phyloP scores from a whole-genome alignment of 805 yeast genomes.

The Yarrowia porcina region DNA sequence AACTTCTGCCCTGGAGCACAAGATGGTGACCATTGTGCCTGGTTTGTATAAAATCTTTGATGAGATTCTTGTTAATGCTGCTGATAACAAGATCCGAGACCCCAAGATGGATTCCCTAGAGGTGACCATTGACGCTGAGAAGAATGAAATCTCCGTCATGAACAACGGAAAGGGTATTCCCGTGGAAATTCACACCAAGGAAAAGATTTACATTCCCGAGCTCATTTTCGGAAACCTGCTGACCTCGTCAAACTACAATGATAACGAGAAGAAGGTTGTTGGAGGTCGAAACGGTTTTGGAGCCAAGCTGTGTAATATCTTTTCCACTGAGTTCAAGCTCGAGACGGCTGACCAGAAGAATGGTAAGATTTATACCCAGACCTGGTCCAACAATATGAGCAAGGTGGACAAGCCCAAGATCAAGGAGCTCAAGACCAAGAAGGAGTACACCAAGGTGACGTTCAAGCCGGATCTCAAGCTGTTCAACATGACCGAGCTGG shows the following conservation, averaged over 20 bases:
- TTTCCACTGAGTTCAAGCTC: constrained; percentile 78
- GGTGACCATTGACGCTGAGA: constrained; percentile 75
- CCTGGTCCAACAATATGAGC: constrained; percentile 86
- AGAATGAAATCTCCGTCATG: constrained; percentile 70
- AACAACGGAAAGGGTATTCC: constrained; percentile 98
- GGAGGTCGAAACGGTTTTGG: constrained; percentile 99
- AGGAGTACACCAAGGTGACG: constrained; percentile 80
- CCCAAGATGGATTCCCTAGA: constrained; percentile 81
- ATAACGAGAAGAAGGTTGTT: constrained; percentile 88
- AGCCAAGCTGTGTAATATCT: constrained; percentile 94
- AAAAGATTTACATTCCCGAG: constrained; percentile 90
- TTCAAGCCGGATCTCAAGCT: constrained; percentile 83
- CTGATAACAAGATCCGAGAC: constrained; percentile 96
- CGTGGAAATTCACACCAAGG: constrained; percentile 84
- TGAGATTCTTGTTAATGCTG: constrained; percentile 96
- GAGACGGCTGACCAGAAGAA: constrained; percentile 80
- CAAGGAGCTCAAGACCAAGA: constrained; percentile 48
- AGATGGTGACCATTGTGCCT: constrained; percentile 77
- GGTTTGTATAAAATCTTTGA: constrained; percentile 95
- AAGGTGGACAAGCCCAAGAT: constrained; percentile 73
- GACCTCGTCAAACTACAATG: constrained; percentile 95
- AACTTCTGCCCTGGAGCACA: constrained; percentile 51
- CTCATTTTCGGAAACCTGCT: constrained; percentile 91
- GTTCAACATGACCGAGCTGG: constrained; percentile 81
- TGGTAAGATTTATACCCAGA: constrained; percentile 67